These are phyloP conservation scores for Phyllosticta ampelicida DNA, from an alignment of 2,329 filamentous ascomycete species.

Conservation along the genomic window DNA sequence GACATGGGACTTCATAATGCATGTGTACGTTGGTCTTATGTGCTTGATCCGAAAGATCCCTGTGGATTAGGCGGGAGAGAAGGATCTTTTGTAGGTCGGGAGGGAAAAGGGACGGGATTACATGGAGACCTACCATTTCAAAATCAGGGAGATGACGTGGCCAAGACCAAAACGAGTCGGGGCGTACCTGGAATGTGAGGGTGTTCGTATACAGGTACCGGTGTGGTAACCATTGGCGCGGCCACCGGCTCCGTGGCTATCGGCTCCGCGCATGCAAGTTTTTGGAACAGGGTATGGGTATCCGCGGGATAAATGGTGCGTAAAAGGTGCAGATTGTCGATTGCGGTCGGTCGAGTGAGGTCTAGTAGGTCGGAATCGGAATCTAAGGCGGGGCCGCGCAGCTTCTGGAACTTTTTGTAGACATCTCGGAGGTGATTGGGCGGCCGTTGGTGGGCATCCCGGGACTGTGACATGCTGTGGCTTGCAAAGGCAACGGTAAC, in stretches of 20 bases:
- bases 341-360: slow-evolving; percentile 22
- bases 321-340: slow-evolving; percentile 28
- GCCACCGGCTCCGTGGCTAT: slow-evolving; percentile 12
- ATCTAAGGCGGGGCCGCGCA: slow-evolving; percentile 39
- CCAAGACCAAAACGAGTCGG: neutral
- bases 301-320: neutral
- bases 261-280: neutral
- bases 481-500: neutral
- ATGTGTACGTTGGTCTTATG: slow-evolving; percentile 88
- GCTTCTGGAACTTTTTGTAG: slow-evolving; percentile 66
- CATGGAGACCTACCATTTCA: slow-evolving; percentile 54
- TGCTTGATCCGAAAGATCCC: slow-evolving; percentile 58
- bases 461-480: slow-evolving; percentile 13
- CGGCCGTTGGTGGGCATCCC: slow-evolving; percentile 71
- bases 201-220: slow-evolving; percentile 47
- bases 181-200: slow-evolving; percentile 54
- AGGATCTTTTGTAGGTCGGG: slow-evolving; percentile 56
- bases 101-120: slow-evolving; percentile 67
- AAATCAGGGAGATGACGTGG: neutral
- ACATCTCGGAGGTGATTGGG: slow-evolving; percentile 56
- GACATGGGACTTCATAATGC: slow-evolving; percentile 63
- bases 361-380: slow-evolving; percentile 37
- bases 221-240: neutral
- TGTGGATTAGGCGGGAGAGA: slow-evolving; percentile 64
- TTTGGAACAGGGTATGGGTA: neutral